Evolutionary conservation across 1,139 yeast genomes (phyloP).

Genomic region (Geotrichum cucujoidarum): DNA sequence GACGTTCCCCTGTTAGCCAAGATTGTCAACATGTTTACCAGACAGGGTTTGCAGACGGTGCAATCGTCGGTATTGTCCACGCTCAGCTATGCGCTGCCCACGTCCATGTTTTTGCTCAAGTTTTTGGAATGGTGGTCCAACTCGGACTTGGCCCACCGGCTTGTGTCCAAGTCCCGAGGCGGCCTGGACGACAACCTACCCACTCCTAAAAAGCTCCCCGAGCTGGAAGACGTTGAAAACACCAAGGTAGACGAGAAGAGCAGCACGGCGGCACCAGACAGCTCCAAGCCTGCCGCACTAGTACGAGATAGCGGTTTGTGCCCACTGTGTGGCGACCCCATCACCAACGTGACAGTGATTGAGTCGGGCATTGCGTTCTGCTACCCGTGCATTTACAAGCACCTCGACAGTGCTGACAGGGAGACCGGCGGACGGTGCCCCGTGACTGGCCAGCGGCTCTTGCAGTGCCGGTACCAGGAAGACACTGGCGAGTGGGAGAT

Average conservation of each 20-base stretch:
- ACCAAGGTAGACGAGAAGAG: slow-evolving; percentile 14
- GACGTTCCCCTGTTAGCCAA: slow-evolving; percentile 19
- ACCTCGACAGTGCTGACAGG: slow-evolving; percentile 45
- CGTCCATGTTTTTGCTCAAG: slow-evolving; percentile 76
- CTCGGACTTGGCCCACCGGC: slow-evolving; percentile 63
- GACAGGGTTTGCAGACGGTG: slow-evolving; percentile 26
- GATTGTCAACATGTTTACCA: slow-evolving; percentile 23
- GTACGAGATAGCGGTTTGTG: slow-evolving; percentile 44
- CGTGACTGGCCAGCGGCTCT: slow-evolving; percentile 63
- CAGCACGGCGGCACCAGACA: slow-evolving; percentile 17
- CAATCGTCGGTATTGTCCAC: slow-evolving; percentile 38
- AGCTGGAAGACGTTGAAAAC: background rate
- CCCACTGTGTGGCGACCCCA: slow-evolving; percentile 63
- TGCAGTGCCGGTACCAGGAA: slow-evolving; percentile 66
- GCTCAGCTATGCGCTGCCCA: slow-evolving; percentile 55
- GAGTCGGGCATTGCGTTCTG: slow-evolving; percentile 92
- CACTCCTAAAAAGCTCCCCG: slow-evolving; percentile 24
- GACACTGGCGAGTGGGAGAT: slow-evolving; percentile 63
- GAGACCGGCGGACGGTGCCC: slow-evolving; percentile 77
- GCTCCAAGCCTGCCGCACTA: slow-evolving; percentile 25
- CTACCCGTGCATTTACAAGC: slow-evolving; percentile 75
- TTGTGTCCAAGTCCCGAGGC: slow-evolving; percentile 51
- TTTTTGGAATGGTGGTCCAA: slow-evolving; percentile 95
- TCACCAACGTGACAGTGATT: slow-evolving; percentile 76
- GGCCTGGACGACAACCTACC: slow-evolving; percentile 47